phyloP scores from a whole-genome alignment of 2,329 filamentous ascomycete genomes.

The Colletotrichum sp. region DNA sequence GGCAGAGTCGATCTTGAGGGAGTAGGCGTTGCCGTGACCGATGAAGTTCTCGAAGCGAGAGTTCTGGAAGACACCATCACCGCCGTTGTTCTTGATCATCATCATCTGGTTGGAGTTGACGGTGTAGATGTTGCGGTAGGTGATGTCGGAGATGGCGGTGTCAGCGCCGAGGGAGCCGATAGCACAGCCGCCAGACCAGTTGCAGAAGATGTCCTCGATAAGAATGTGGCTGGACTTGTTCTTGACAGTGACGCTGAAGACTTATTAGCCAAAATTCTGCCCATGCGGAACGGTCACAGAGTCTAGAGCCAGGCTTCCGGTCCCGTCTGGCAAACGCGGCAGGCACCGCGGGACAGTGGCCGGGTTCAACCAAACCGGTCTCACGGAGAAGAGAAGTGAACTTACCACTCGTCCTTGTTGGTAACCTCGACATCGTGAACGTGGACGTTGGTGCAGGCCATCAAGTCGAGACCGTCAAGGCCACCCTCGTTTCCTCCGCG shows the following conservation, averaged over 20 bases:
- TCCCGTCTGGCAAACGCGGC: neutral
- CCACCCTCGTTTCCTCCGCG: slow-evolving; percentile 54
- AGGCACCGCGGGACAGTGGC: neutral
- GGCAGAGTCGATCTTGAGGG: slow-evolving; percentile 58
- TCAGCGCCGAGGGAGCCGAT: slow-evolving; percentile 59
- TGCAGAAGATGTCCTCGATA: slow-evolving; percentile 66
- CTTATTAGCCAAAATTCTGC: neutral
- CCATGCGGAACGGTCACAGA: neutral
- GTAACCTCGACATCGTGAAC: slow-evolving; percentile 65
- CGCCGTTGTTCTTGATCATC: slow-evolving; percentile 67
- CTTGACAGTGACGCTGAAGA: slow-evolving; percentile 22
- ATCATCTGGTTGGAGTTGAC: slow-evolving; percentile 66
- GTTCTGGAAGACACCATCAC: slow-evolving; percentile 56
- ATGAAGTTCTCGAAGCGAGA: slow-evolving; percentile 62
- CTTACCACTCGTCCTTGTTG: slow-evolving; percentile 63
- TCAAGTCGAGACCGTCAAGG: slow-evolving; percentile 62
- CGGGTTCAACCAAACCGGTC: neutral
- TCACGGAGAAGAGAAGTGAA: slow-evolving; percentile 47
- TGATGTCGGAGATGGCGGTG: slow-evolving; percentile 54
- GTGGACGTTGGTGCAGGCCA: slow-evolving; percentile 55
- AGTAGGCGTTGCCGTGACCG: slow-evolving; percentile 64
- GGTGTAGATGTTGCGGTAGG: slow-evolving; percentile 63
- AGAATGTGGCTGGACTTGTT: slow-evolving; percentile 56
- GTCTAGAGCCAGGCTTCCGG: neutral
- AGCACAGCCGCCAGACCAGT: slow-evolving; percentile 63